Evolutionary conservation across 306 rosid species (phyloP).

Genomic region (Vicia sativa): DNA sequence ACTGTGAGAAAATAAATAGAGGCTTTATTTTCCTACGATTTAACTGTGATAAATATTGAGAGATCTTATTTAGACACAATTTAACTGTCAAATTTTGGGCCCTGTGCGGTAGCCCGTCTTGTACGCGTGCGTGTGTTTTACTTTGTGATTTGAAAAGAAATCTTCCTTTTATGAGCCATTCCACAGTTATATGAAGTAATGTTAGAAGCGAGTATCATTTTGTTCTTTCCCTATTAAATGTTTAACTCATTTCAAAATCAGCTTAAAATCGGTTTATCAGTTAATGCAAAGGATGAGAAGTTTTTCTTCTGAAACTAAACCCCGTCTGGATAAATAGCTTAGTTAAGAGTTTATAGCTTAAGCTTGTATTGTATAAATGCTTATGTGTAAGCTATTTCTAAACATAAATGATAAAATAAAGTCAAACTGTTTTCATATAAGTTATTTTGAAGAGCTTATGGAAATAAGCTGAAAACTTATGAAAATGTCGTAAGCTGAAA

Average conservation of each 20-base stretch:
- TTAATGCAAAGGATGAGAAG: neutral
- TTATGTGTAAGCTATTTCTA: neutral
- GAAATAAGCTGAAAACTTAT: neutral
- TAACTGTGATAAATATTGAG: no score
- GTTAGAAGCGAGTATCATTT: neutral
- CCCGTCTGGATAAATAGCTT: neutral
- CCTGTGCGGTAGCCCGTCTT: no score
- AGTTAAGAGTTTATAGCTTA: neutral
- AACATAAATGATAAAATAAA: neutral
- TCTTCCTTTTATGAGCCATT: neutral
- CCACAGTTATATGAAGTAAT: neutral
- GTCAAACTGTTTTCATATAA: neutral
- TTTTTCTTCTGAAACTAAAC: neutral
- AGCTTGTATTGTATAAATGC: neutral
- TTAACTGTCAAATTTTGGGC: no score
- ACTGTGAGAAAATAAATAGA: no score
- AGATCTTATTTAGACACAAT: no score
- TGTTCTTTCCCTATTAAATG: neutral
- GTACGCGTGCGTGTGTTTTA: neutral
- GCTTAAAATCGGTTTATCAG: neutral
- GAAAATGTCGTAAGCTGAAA: neutral
- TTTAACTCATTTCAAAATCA: neutral
- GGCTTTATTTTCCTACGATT: no score
- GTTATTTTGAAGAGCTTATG: neutral
- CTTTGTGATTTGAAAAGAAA: neutral